phyloP scores from a whole-genome alignment of 2,329 filamentous ascomycete species.

The Exophiala viscosa region DNA sequence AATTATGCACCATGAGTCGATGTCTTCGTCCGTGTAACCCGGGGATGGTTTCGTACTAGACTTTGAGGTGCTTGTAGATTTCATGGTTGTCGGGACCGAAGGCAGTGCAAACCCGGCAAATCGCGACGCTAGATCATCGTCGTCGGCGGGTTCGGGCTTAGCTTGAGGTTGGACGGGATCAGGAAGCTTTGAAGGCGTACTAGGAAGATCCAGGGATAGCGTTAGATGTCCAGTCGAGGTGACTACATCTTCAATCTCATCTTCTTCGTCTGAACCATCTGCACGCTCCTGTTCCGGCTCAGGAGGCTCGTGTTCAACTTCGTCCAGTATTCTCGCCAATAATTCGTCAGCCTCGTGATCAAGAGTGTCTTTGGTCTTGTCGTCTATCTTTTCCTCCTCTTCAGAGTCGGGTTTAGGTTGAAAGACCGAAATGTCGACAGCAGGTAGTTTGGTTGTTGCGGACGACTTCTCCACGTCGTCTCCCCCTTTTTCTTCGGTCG shows the following conservation, averaged over 20 bases:
- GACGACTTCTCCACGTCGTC: background rate
- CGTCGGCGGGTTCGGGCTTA: conserved; percentile 8
- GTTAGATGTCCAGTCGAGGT: background rate
- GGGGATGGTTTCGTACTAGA: conserved; percentile 33
- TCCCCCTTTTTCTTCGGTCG: conserved; percentile 6
- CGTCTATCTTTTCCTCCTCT: conserved; percentile 10
- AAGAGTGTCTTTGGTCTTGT: conserved; percentile 11
- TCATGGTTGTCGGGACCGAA: conserved; percentile 27
- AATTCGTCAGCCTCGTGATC: conserved; percentile 31
- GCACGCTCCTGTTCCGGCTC: conserved; percentile 2
- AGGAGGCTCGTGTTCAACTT: conserved; percentile 25
- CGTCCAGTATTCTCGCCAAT: conserved; percentile 32
- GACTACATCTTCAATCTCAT: background rate
- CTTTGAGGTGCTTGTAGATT: conserved; percentile 21
- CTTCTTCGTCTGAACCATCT: conserved; percentile 1
- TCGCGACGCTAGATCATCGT: conserved; percentile 26
- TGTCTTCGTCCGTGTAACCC: conserved; percentile 62
- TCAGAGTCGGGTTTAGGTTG: conserved; percentile 16
- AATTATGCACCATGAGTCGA: conserved; percentile 75
- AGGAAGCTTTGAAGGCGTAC: conserved; percentile 22
- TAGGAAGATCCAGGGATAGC: conserved; percentile 17
- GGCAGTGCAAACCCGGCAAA: conserved; percentile 28
- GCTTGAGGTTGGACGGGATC: conserved; percentile 5
- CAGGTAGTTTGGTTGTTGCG: conserved; percentile 4
- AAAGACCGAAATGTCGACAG: conserved; percentile 26